These are phyloP conservation scores for Niebla homalea DNA, from an alignment of 495 filamentous ascomycete genomes.

Conservation along the genomic window DNA sequence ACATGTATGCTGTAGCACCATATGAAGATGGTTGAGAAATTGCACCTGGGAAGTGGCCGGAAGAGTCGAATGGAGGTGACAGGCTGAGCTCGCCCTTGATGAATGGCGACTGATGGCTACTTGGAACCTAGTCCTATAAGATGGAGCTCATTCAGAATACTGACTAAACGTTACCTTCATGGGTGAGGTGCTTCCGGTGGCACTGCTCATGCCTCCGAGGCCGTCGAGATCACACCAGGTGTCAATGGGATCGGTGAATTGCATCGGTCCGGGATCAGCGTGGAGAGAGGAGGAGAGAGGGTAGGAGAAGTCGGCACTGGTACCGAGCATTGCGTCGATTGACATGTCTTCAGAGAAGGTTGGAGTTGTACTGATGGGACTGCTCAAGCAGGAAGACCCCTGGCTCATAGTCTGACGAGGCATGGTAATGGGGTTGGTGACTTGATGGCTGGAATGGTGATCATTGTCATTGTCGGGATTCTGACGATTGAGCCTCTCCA, in stretches of 20 bases:
- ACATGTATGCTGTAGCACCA: constrained; percentile 1
- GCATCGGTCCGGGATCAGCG: neutral
- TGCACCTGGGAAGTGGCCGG: neutral
- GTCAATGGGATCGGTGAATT: neutral
- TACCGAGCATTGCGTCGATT: constrained; percentile 5
- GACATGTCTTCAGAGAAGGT: constrained; percentile 3
- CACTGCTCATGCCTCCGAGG: neutral
- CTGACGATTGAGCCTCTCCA: constrained; percentile 9
- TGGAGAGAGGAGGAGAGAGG: constrained; percentile 2
- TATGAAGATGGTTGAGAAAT: constrained; percentile 3
- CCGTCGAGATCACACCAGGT: constrained; percentile 11
- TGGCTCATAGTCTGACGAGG: neutral
- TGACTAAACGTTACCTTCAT: neutral
- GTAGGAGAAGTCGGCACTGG: neutral
- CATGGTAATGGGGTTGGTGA: constrained; percentile 1
- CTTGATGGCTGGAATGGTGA: neutral
- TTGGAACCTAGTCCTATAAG: neutral
- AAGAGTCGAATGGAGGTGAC: constrained; percentile 1
- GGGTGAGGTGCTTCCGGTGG: neutral
- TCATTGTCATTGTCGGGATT: constrained; percentile 3
- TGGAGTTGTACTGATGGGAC: constrained; percentile 3
- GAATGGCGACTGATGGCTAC: neutral
- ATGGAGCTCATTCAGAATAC: neutral
- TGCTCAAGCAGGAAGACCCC: constrained; percentile 1
- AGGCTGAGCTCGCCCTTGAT: constrained; percentile 3